phyloP scores from a whole-genome alignment of 345 rosid genomes.

The Hibiscus mutabilis region DNA sequence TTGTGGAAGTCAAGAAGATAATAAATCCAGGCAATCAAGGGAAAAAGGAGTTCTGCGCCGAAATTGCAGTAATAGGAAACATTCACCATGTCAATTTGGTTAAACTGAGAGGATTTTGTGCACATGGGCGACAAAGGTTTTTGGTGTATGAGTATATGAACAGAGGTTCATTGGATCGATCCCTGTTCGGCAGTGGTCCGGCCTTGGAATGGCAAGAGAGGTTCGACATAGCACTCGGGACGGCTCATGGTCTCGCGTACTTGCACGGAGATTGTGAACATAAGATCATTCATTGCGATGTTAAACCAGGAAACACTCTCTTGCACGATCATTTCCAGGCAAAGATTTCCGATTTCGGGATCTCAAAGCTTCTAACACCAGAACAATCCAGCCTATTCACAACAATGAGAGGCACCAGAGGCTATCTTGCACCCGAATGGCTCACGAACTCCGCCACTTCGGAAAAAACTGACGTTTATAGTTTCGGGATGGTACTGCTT shows the following conservation, averaged over 20 bases:
- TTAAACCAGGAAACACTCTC: slow-evolving; percentile 72
- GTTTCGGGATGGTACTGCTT: slow-evolving; percentile 79
- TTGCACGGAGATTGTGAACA: slow-evolving; percentile 65
- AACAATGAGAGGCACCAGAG: slow-evolving; percentile 78
- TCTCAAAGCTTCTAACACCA: slow-evolving; percentile 56
- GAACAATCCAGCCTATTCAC: slow-evolving; percentile 69
- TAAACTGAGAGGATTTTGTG: slow-evolving; percentile 74
- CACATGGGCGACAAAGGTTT: slow-evolving; percentile 49
- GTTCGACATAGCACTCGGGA: slow-evolving; percentile 62
- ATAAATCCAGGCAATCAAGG: slow-evolving; percentile 55
- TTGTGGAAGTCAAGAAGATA: slow-evolving; percentile 65
- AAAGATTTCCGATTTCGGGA: slow-evolving; percentile 69
- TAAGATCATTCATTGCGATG: slow-evolving; percentile 65
- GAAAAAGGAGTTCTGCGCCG: slow-evolving; percentile 66
- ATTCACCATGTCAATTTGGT: slow-evolving; percentile 72
- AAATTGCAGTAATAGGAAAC: slow-evolving; percentile 65
- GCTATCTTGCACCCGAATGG: slow-evolving; percentile 86
- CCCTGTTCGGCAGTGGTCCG: slow-evolving; percentile 42
- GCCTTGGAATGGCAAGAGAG: slow-evolving; percentile 74
- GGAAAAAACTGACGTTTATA: slow-evolving; percentile 77
- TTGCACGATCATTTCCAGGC: slow-evolving; percentile 58
- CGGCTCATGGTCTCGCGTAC: slow-evolving; percentile 78
- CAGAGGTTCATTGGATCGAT: slow-evolving; percentile 57
- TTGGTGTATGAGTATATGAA: slow-evolving; percentile 76
- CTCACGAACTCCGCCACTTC: slow-evolving; percentile 66